These are phyloP conservation scores for Fragosphaeria purpurea DNA, from an alignment of 2,329 filamentous ascomycete genomes.

Conservation along the genomic window DNA sequence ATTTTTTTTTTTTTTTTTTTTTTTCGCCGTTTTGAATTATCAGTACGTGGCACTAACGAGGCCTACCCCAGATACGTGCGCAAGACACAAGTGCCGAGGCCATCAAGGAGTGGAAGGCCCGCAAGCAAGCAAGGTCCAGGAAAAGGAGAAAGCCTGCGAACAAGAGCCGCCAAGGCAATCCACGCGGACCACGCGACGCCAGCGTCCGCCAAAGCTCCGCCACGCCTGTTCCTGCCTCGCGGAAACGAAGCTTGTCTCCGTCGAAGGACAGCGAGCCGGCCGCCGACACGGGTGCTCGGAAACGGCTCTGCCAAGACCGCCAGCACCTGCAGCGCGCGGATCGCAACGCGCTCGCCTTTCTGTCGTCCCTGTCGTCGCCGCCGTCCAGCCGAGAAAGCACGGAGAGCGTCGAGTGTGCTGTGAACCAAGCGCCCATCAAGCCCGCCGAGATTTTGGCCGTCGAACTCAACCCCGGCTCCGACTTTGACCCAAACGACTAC, in stretches of 20 bases:
- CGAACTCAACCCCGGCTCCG: conserved; percentile 1
- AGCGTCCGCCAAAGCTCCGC: no score
- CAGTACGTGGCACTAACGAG: background rate
- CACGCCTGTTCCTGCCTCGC: background rate
- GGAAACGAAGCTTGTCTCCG: background rate
- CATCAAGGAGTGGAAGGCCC: conserved; percentile 19
- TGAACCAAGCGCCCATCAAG: background rate
- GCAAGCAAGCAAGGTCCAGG: background rate
- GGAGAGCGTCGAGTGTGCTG: background rate
- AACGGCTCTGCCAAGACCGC: background rate
- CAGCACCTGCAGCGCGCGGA: background rate
- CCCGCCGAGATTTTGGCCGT: background rate
- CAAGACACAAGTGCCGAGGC: conserved; percentile 19
- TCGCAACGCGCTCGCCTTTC: no score
- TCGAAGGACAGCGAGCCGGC: background rate
- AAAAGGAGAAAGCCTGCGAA: no score
- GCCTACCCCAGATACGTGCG: conserved; percentile 11
- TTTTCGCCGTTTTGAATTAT: background rate
- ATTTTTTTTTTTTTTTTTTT: background rate
- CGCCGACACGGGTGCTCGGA: background rate
- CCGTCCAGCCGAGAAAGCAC: conserved; percentile 2
- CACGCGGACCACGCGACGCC: no score
- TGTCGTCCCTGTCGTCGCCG: background rate
- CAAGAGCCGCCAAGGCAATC: no score
- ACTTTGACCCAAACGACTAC: conserved; percentile 10